These are phyloP conservation scores for Stachybotrys chartarum DNA, from an alignment of 2,329 filamentous ascomycete genomes.

Conservation along the genomic window DNA sequence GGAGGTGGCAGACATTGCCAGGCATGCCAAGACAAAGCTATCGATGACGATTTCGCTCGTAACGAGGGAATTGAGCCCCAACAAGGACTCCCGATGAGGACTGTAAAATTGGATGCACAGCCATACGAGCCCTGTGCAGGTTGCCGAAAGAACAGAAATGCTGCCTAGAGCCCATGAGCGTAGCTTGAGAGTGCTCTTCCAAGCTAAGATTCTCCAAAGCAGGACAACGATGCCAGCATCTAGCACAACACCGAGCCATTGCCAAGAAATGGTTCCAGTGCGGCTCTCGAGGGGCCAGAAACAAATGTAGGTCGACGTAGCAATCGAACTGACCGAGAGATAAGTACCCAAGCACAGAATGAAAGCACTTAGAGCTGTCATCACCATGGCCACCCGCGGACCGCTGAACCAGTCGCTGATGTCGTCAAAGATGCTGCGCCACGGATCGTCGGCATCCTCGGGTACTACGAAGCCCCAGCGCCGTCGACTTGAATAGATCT, in stretches of 20 bases:
- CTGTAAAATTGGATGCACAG: constrained; percentile 21
- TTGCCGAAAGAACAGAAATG: constrained; percentile 32
- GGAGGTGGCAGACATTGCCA: constrained; percentile 36
- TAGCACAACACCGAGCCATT: constrained; percentile 35
- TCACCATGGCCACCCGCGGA: constrained; percentile 27
- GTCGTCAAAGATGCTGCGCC: constrained; percentile 40
- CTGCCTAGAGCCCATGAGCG: constrained; percentile 37
- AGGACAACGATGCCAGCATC: constrained; percentile 41
- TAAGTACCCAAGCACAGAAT: constrained; percentile 37
- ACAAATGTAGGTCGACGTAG: constrained; percentile 45
- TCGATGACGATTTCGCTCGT: constrained; percentile 42
- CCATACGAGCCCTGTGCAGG: constrained; percentile 30
- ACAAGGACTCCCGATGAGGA: constrained; percentile 9
- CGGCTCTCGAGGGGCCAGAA: constrained; percentile 33
- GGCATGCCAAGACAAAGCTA: constrained; percentile 34
- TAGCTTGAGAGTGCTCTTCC: constrained; percentile 39
- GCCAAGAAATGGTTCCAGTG: constrained; percentile 28
- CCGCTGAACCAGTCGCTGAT: constrained; percentile 37
- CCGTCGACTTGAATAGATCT: constrained; percentile 30
- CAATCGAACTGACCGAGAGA: constrained; percentile 27
- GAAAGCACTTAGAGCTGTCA: constrained; percentile 26
- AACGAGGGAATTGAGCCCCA: constrained; percentile 36
- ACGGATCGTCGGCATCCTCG: constrained; percentile 38
- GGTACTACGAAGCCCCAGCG: constrained; percentile 20
- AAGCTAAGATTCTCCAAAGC: constrained; percentile 43